phyloP scores from a whole-genome alignment of 2,329 filamentous ascomycete genomes.

The Stemphylium lycopersici region DNA sequence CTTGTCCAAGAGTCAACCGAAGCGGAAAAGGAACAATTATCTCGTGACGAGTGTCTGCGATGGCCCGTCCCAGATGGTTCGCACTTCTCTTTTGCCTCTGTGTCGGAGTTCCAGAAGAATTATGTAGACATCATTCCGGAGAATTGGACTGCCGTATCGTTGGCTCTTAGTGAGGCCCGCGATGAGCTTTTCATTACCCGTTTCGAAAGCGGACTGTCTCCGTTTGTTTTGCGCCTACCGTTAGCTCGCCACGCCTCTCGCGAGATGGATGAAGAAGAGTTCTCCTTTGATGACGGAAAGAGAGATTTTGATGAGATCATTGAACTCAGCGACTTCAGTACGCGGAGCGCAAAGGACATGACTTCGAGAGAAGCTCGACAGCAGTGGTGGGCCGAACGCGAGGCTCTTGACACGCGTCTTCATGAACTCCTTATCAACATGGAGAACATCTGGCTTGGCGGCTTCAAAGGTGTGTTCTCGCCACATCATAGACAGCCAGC shows the following conservation, averaged over 20 bases:
- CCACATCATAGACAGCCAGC: slow-evolving; percentile 68
- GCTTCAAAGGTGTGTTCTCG: slow-evolving; percentile 93
- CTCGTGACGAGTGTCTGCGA: slow-evolving; percentile 44
- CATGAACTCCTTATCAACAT: slow-evolving; percentile 81
- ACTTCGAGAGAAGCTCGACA: slow-evolving; percentile 75
- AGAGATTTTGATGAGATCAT: slow-evolving; percentile 84
- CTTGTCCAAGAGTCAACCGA: slow-evolving; percentile 65
- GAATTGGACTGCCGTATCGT: slow-evolving; percentile 83
- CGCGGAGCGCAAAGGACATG: slow-evolving; percentile 75
- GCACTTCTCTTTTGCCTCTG: slow-evolving; percentile 47
- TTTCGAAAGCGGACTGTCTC: slow-evolving; percentile 73
- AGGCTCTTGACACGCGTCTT: slow-evolving; percentile 77
- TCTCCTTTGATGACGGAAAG: slow-evolving; percentile 81
- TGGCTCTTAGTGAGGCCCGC: slow-evolving; percentile 80
- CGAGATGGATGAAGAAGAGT: slow-evolving; percentile 79
- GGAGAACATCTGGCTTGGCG: slow-evolving; percentile 92
- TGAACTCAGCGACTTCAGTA: slow-evolving; percentile 78
- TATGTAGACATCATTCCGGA: slow-evolving; percentile 85
- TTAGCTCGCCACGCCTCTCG: slow-evolving; percentile 81
- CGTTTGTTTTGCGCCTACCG: slow-evolving; percentile 86
- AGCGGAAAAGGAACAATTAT: slow-evolving; percentile 54
- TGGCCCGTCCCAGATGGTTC: slow-evolving; percentile 49
- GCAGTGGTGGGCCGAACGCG: slow-evolving; percentile 88
- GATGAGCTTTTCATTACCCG: slow-evolving; percentile 91
- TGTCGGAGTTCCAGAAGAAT: slow-evolving; percentile 70